phyloP scores from a whole-genome alignment of 1,284 basidiomycete species.

The Sporisorium graminicola region DNA sequence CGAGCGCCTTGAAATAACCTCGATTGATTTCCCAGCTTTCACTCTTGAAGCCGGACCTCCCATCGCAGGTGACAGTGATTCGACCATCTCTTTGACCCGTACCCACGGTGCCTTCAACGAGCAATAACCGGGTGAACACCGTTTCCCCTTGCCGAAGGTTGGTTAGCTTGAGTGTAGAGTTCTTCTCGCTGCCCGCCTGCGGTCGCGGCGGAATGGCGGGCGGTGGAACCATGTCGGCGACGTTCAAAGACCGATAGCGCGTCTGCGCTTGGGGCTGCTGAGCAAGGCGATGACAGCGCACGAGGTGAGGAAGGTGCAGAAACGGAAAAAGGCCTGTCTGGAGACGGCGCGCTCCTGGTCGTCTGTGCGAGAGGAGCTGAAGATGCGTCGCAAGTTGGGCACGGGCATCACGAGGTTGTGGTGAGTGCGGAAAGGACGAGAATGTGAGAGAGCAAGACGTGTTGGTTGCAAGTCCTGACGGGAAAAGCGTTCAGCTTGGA shows the following conservation, averaged over 20 bases:
- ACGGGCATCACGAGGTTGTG: conserved; percentile 49
- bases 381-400: conserved; percentile 62
- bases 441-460: not conserved
- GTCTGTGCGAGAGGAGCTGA: conserved; percentile 59
- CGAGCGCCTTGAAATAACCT: conserved; percentile 46
- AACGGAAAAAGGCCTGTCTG: conserved; percentile 64
- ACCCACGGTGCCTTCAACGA: conserved; percentile 31
- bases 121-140: conserved; percentile 41
- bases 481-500: not conserved
- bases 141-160: conserved; percentile 27
- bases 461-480: not conserved
- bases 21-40: conserved; percentile 43
- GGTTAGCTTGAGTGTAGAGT: conserved; percentile 13
- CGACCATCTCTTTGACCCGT: conserved; percentile 7
- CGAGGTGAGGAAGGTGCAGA: conserved; percentile 60
- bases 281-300: conserved; percentile 63
- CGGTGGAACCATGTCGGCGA: not conserved
- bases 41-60: conserved; percentile 22
- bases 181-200: not conserved
- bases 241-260: conserved; percentile 41
- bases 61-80: conserved; percentile 15
- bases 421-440: not conserved
- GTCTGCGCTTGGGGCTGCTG: conserved; percentile 54
- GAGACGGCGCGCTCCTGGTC: conserved; percentile 62
- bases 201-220: conserved; percentile 7